Base-by-base conservation (phyloP, 2,329 filamentous ascomycete genomes). In the Aspergillus flavus region DNA sequence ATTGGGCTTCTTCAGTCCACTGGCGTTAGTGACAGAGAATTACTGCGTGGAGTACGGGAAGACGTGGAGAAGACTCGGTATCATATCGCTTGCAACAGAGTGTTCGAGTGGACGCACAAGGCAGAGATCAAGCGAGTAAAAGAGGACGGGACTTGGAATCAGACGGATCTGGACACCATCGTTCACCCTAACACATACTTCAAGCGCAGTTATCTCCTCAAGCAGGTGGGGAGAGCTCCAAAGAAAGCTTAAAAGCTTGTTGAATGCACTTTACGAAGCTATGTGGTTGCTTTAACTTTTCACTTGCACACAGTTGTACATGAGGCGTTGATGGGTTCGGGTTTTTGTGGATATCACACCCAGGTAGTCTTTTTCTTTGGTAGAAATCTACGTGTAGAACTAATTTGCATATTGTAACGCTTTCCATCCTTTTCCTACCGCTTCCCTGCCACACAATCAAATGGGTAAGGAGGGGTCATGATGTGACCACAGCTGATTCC, bases 131-230 rank as follows among this genome's bases (percentile, higher is more conserved):
- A 88, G 74, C 88, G 86, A 72, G 91, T 90, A 65, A 92, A 90
- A 78, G 91, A 94, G 48, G 89, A 93, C 57, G 85, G 87, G 6
- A 83, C 89, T 58, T 90, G 90, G 88, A 88, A 84, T 14, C 81
- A 89, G 7, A 87, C 88, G 19, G 92, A 97, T 76, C 83, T 97
- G 48, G 94, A 98, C 79, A 98, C 94, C 0, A 96, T 99, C 74
- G 89, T 97, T 26, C 95, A 99, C 79, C 95, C 95, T 12, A 99
- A 99, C 76, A 94, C 94, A 68, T 99, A 97, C 79, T 99, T 98
- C 79, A 97, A 97, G 84, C 86, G 94, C 61, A 96, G 93, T 76
- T 98, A 93, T 77, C 73, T 96, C 70, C 81, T 99, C 65, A 97
- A 93, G 82, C 92, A 95, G 75, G 78, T 96, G 30, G 89, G 82